A percentile compares a stretch with the other conserved stretches of the same genome.
Conservation (phyloP, 495 filamentous ascomycete genomes). For the Astrothelium macrocarpum region DNA sequence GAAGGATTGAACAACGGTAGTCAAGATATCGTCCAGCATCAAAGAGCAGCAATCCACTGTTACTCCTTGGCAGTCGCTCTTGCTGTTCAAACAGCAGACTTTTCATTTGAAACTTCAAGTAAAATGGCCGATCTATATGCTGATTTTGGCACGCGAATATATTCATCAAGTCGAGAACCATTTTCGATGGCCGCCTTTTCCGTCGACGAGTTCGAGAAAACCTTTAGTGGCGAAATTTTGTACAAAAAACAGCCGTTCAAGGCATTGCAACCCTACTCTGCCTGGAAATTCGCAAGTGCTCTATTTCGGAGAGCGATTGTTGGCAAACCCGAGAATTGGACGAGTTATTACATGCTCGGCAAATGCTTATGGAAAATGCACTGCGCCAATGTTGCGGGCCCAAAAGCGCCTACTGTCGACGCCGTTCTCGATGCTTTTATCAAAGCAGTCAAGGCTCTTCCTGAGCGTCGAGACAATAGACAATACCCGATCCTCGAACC, state of each 20-base stretch:
- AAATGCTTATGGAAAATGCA: constrained; percentile 98
- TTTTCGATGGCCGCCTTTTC: constrained; percentile 65
- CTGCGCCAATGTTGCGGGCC: constrained; percentile 30
- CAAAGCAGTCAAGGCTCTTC: constrained; percentile 67
- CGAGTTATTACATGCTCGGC: constrained; percentile 78
- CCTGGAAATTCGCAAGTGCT: constrained; percentile 74
- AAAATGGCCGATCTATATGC: constrained; percentile 76
- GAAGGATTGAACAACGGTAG: constrained; percentile 89
- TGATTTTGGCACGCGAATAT: constrained; percentile 83
- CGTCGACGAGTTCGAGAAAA: constrained; percentile 54
- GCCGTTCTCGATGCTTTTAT: constrained; percentile 60
- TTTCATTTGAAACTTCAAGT: constrained; percentile 49
- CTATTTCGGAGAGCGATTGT: constrained; percentile 68
- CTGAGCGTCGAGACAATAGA: constrained; percentile 64
- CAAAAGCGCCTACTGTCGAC: constrained; percentile 35
- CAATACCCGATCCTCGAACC: constrained; percentile 85
- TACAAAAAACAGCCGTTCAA: constrained; percentile 64
- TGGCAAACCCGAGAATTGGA: constrained; percentile 74
- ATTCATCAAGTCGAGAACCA: constrained; percentile 81
- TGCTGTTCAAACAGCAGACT: constrained; percentile 52
- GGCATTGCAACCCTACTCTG: constrained; percentile 62
- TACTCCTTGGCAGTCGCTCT: constrained; percentile 83
- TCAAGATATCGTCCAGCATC: constrained; percentile 59
- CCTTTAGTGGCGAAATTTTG: constrained; percentile 64
- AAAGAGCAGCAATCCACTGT: constrained; percentile 82